Base-by-base conservation (phyloP, 2,329 filamentous ascomycete species). In the Thelonectria blattea region DNA sequence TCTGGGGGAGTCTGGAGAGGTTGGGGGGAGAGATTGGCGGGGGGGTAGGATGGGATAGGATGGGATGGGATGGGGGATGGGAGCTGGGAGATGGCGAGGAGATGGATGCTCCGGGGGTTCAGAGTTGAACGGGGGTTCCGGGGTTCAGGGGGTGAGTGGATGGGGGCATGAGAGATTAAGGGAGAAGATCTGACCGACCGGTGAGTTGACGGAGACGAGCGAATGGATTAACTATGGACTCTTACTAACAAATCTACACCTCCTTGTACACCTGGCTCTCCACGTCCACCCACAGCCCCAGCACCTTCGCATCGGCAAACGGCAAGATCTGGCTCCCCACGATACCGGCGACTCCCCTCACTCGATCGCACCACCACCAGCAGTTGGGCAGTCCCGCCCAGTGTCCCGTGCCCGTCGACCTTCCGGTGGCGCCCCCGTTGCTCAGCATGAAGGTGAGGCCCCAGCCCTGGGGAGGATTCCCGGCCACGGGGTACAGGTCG, bases 291-390 rank as follows among this genome's bases (percentile, higher is more conserved):
- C 79, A 83, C 5, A 83, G 52, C 0, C 69, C 71, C 34, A 79
- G 8, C 1, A 84, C 79, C 3, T 77, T 71, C 0, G 70, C 58
- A 63, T 84, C 79, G 2, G 61, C 78, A 68, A 84, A 84, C 0
- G 83, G 83, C 52, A 85, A 51, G 27, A 85, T 78, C 70, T 85
- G 84, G 3, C 76, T 74, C 39, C 76, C 78, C 2, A 85, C 72
- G 9, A 86, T 79, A 0, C 82, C 83, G 0, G 80, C 86, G 45
- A 88, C 75, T 0, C 84, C 86, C 57, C 80, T 83, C 69, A 87
- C 84, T 7, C 85, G 75, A 72, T 89, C 87, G 34, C 77, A 77
- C 86, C 85, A 89, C 85, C 86, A 89, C 68, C 79, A 89, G 32
- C 84, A 66, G 69, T 89, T 89, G 3, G 84, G 72, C 30, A 89